A percentile compares a stretch with the other conserved stretches of the same genome.
Conservation (phyloP, 495 filamentous ascomycete species). For the Penicillium robsamsonii region DNA sequence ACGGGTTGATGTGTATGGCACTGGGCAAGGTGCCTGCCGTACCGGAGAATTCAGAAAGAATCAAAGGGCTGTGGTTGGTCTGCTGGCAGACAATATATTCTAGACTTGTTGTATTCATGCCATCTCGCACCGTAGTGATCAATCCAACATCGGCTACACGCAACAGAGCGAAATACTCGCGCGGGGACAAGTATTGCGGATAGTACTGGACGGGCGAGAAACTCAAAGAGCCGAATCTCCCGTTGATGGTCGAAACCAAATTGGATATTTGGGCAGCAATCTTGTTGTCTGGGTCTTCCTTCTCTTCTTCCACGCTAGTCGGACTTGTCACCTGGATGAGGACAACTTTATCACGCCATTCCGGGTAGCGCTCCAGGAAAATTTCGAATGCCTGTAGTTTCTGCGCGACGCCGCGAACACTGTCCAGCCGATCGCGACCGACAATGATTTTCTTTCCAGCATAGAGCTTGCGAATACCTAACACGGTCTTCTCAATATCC, state of each 20-base stretch:
- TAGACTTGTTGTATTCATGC: constrained; percentile 94
- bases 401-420: constrained; percentile 83
- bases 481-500: constrained; percentile 64
- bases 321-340: constrained; percentile 93
- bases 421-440: constrained; percentile 88
- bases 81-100: constrained; percentile 93
- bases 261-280: constrained; percentile 82
- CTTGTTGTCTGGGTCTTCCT: constrained; percentile 65
- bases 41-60: constrained; percentile 93
- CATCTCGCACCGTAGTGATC: constrained; percentile 89
- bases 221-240: constrained; percentile 77
- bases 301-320: constrained; percentile 69
- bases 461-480: constrained; percentile 67
- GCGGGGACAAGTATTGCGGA: constrained; percentile 79
- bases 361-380: constrained; percentile 81
- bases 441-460: constrained; percentile 86
- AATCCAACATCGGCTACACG: constrained; percentile 83
- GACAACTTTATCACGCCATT: constrained; percentile 89
- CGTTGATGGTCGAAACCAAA: constrained; percentile 85
- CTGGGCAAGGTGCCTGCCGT: constrained; percentile 80
- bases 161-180: constrained; percentile 89
- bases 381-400: constrained; percentile 91
- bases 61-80: constrained; percentile 77
- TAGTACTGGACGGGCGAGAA: constrained; percentile 90
- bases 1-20: constrained; percentile 93